Conservation (phyloP, 202 grass and related monocot species). For the Musa balbisiana region DNA sequence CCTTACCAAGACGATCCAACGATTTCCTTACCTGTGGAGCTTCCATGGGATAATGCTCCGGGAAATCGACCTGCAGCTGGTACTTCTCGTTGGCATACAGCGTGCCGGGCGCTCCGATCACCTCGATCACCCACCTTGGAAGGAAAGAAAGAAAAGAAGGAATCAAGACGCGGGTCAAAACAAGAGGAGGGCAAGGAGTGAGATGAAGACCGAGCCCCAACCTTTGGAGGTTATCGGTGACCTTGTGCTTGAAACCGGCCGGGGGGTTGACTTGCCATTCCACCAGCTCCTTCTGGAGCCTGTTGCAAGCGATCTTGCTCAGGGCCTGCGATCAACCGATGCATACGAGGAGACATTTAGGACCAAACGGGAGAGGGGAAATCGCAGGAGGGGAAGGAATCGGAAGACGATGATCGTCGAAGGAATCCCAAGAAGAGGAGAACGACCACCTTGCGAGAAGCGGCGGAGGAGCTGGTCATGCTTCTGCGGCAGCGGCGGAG, state of each 20-base stretch:
- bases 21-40: conserved; percentile 28
- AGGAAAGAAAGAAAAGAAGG: neutral
- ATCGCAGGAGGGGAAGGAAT: neutral
- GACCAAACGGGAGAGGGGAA: neutral
- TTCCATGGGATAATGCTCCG: conserved; percentile 24
- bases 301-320: conserved; percentile 19
- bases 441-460: neutral
- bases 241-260: conserved; percentile 14
- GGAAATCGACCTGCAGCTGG: conserved; percentile 80
- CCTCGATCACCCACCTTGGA: conserved; percentile 40
- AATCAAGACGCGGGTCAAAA: neutral
- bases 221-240: conserved; percentile 21
- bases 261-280: conserved; percentile 19
- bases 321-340: neutral
- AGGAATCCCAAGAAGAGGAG: neutral
- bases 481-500: neutral
- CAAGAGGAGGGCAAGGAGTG: neutral
- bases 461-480: conserved; percentile 13
- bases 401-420: neutral
- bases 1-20: neutral
- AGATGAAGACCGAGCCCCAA: neutral
- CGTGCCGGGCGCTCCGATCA: conserved; percentile 60
- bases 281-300: conserved; percentile 17
- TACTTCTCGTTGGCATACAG: conserved; percentile 77
- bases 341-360: neutral